A percentile compares a stretch with the other conserved stretches of the same genome.
phyloP scores from a whole-genome alignment of 306 rosid species.

The Morella rubra region DNA sequence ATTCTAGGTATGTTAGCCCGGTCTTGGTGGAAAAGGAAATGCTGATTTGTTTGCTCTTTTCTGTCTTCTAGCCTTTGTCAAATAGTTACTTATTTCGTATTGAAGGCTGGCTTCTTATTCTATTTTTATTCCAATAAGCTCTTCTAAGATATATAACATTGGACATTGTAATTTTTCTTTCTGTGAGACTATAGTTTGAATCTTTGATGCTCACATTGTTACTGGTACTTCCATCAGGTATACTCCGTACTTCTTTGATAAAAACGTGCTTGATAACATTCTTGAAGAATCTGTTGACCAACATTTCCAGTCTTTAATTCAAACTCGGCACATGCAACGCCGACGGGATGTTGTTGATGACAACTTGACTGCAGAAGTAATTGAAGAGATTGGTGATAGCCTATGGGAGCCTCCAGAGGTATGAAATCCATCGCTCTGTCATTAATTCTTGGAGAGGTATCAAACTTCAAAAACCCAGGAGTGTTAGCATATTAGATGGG shows the following conservation, averaged over 20 bases:
- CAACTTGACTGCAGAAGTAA: conserved; percentile 76
- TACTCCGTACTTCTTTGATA: conserved; percentile 97
- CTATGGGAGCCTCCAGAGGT: conserved; percentile 98
- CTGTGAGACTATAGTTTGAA: conserved; percentile 16
- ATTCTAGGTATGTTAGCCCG: neutral
- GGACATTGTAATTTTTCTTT: neutral
- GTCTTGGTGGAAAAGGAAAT: neutral
- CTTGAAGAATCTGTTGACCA: conserved; percentile 99
- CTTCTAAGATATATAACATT: neutral
- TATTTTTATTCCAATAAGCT: neutral
- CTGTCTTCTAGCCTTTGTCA: neutral
- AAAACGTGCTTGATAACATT: conserved; percentile 89
- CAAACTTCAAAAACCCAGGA: conserved; percentile 17
- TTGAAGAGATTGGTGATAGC: conserved; percentile 90
- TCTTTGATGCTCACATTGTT: conserved; percentile 29
- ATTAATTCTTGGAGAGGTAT: conserved; percentile 8
- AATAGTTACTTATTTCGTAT: neutral
- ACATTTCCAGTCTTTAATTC: conserved; percentile 87
- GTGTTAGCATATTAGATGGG: neutral
- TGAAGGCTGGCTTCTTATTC: conserved; percentile 5
- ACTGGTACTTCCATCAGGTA: conserved; percentile 64
- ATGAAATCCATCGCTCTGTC: conserved; percentile 18
- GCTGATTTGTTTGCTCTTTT: neutral
- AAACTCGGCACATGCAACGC: conserved; percentile 92
- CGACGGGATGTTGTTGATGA: conserved; percentile 88